These are phyloP conservation scores for Microdochium trichocladiopsis DNA, from an alignment of 2,329 filamentous ascomycete genomes.

Conservation along the genomic window DNA sequence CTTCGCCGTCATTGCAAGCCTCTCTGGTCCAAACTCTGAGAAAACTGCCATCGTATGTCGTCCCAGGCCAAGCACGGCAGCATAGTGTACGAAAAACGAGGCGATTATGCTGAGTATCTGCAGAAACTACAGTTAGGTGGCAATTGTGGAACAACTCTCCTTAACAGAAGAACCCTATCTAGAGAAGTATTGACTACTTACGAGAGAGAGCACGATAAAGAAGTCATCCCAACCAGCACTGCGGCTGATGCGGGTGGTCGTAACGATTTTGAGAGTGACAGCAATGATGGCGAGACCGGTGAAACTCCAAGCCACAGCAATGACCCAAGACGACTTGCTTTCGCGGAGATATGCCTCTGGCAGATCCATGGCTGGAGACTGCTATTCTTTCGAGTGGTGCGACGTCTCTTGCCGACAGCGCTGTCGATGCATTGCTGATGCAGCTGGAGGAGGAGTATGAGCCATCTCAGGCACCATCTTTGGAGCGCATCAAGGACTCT, in stretches of 20 bases:
- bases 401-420: no score
- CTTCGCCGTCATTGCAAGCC: constrained; percentile 8
- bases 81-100: constrained; percentile 14
- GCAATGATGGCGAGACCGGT: constrained; percentile 12
- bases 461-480: no score
- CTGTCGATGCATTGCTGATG: no score
- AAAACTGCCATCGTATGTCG: constrained; percentile 16
- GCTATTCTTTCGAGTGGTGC: neutral
- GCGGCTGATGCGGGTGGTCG: constrained; percentile 9
- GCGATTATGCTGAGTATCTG: constrained; percentile 18
- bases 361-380: neutral
- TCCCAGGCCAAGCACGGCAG: constrained; percentile 14
- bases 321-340: constrained; percentile 10
- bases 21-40: constrained; percentile 12
- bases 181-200: constrained; percentile 2
- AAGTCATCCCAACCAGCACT: constrained; percentile 19
- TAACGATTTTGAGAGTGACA: constrained; percentile 14
- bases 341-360: constrained; percentile 12
- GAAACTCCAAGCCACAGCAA: constrained; percentile 15
- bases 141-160: no score
- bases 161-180: no score
- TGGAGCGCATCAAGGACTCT: no score
- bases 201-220: constrained; percentile 19
- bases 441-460: no score
- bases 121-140: neutral